These are phyloP conservation scores for Boletus putidus DNA, from an alignment of 1,284 basidiomycete genomes.

Conservation along the genomic window DNA sequence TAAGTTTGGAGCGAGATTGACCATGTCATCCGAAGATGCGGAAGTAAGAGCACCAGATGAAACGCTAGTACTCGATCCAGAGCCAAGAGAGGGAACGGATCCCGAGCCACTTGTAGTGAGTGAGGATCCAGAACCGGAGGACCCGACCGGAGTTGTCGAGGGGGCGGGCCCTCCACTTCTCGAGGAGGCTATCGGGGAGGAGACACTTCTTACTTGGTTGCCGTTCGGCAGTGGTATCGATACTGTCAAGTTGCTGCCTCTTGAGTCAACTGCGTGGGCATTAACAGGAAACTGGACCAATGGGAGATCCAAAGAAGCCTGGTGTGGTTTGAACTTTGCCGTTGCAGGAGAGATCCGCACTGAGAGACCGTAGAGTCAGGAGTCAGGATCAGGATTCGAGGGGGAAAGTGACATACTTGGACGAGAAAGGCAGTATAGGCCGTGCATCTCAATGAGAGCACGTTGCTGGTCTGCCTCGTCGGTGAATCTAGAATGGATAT, in stretches of 20 bases:
- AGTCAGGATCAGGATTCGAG: conserved; percentile 31
- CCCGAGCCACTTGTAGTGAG: conserved; percentile 48
- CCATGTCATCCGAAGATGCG: conserved; percentile 52
- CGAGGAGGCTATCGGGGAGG: conserved; percentile 59
- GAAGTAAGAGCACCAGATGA: conserved; percentile 47
- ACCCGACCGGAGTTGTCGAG: conserved; percentile 45
- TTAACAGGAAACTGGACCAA: conserved; percentile 48
- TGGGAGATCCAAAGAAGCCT: conserved; percentile 48
- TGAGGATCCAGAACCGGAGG: conserved; percentile 57
- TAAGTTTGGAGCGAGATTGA: conserved; percentile 43
- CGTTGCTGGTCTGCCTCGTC: conserved; percentile 86
- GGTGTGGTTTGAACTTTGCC: conserved; percentile 74
- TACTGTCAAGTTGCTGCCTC: conserved; percentile 43
- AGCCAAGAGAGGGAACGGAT: conserved; percentile 58
- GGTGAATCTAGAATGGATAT: conserved; percentile 58
- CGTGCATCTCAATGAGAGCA: conserved; percentile 87
- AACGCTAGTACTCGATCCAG: conserved; percentile 52
- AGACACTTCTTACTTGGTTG: conserved; percentile 59
- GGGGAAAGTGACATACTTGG: conserved; percentile 59
- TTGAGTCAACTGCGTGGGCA: conserved; percentile 35
- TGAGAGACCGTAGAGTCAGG: conserved; percentile 36
- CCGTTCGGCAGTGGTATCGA: conserved; percentile 48
- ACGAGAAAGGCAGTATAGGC: conserved; percentile 79
- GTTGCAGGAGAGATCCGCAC: conserved; percentile 90
- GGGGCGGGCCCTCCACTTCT: conserved; percentile 38